These are phyloP conservation scores for Carallia brachiata DNA, from an alignment of 345 rosid genomes.

Conservation along the genomic window DNA sequence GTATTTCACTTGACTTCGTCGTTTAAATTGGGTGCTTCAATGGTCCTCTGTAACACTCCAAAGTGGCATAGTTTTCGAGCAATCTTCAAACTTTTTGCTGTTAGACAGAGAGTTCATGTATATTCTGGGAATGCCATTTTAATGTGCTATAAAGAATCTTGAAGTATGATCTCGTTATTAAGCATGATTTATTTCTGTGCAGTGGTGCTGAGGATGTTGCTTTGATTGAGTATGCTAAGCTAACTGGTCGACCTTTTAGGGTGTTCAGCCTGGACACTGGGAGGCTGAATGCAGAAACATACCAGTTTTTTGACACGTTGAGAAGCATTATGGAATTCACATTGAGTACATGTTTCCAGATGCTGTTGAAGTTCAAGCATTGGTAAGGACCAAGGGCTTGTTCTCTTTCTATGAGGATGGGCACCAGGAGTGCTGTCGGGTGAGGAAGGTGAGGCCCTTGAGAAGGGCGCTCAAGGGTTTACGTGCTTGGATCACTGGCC, in stretches of 20 bases:
- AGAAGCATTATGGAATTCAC: slow-evolving; percentile 69
- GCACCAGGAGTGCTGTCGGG: slow-evolving; percentile 97
- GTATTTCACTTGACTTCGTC: too few species aligned
- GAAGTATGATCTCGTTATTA: neutral
- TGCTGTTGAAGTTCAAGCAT: slow-evolving; percentile 85
- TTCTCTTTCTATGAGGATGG: slow-evolving; percentile 95
- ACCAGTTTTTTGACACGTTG: slow-evolving; percentile 58
- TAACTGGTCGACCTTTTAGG: slow-evolving; percentile 83
- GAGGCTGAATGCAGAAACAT: slow-evolving; percentile 85
- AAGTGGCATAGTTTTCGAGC: too few species aligned
- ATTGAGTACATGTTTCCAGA: slow-evolving; percentile 96
- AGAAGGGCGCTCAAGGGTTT: slow-evolving; percentile 94
- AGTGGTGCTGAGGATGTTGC: slow-evolving; percentile 99
- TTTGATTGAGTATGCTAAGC: slow-evolving; percentile 79
- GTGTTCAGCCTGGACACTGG: slow-evolving; percentile 92
- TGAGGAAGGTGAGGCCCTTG: slow-evolving; percentile 89
- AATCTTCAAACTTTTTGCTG: too few species aligned
- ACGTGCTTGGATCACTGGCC: slow-evolving; percentile 95
- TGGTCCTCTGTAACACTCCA: too few species aligned
- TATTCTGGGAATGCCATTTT: too few species aligned
- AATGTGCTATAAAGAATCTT: too few species aligned
- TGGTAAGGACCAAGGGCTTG: slow-evolving; percentile 86
- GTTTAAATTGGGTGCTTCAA: too few species aligned
- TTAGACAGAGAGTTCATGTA: too few species aligned
- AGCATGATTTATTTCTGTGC: slow-evolving; percentile 7